A percentile compares a stretch with the other conserved stretches of the same genome.
phyloP scores from a whole-genome alignment of 768 basidiomycete species.

The Calvatia gigantea region DNA sequence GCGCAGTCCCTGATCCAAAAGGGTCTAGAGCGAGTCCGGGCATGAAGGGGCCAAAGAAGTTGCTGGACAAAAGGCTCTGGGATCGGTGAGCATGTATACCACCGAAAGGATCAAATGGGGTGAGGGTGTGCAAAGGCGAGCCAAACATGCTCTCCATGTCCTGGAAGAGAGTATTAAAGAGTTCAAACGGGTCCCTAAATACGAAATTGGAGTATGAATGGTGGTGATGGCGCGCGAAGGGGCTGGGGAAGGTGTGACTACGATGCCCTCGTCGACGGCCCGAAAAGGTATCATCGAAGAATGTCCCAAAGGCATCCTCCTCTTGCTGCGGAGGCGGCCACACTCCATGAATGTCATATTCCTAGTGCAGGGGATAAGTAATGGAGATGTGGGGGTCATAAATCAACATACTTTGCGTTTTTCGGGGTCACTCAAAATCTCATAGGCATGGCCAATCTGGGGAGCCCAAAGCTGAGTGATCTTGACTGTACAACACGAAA shows the following conservation, averaged over 20 bases:
- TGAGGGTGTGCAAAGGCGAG: constrained; percentile 15
- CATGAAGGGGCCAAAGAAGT: constrained; percentile 12
- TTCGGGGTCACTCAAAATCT: constrained; percentile 60
- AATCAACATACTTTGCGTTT: constrained; percentile 50
- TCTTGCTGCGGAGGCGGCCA: constrained; percentile 64
- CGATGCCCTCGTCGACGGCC: constrained; percentile 22
- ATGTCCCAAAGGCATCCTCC: constrained; percentile 11
- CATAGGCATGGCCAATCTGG: constrained; percentile 77
- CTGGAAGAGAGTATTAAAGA: constrained; percentile 73
- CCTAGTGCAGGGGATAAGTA: constrained; percentile 27
- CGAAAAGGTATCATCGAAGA: not conserved
- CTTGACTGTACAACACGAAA: not conserved
- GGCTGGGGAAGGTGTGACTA: constrained; percentile 34
- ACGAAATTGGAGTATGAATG: constrained; percentile 32
- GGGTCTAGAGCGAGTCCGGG: constrained; percentile 6
- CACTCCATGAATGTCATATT: constrained; percentile 67
- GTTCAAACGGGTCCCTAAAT: constrained; percentile 73
- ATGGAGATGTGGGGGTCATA: not conserved
- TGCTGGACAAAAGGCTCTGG: not conserved
- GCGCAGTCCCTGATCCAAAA: constrained; percentile 11
- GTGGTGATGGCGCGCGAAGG: constrained; percentile 30
- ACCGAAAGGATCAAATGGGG: constrained; percentile 1
- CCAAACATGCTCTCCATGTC: constrained; percentile 25
- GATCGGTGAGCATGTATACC: not conserved
- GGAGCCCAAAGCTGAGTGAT: not conserved